Conservation (phyloP, 2,329 filamentous ascomycete species). For the Xylariaceae sp. region DNA sequence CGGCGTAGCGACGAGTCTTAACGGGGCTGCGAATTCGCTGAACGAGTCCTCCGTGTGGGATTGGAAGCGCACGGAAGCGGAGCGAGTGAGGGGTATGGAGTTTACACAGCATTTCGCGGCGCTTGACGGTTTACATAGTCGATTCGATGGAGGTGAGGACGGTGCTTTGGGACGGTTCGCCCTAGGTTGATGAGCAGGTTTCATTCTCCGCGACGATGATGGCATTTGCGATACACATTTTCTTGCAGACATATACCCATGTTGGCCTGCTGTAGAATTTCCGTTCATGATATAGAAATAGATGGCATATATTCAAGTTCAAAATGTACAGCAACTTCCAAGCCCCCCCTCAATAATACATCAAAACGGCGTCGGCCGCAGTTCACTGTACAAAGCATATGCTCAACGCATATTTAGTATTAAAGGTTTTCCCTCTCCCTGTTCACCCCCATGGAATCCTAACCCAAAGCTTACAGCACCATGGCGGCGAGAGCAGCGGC, state of each 20-base stretch:
- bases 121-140: slow-evolving; percentile 48
- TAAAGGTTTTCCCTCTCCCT: too few relatives aligned
- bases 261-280: background rate
- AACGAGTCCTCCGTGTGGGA: slow-evolving; percentile 44
- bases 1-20: slow-evolving; percentile 10
- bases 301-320: background rate
- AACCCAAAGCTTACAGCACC: slow-evolving; percentile 24
- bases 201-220: too few relatives aligned
- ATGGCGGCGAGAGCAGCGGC: slow-evolving; percentile 26
- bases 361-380: too few relatives aligned
- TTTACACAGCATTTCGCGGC: slow-evolving; percentile 52
- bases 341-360: too few relatives aligned
- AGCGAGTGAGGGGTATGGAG: slow-evolving; percentile 51
- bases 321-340: too few relatives aligned
- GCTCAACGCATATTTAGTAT: too few relatives aligned
- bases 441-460: too few relatives aligned
- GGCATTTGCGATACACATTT: too few relatives aligned
- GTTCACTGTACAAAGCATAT: too few relatives aligned
- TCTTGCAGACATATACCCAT: background rate
- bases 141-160: slow-evolving; percentile 50
- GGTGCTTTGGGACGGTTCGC: slow-evolving; percentile 49
- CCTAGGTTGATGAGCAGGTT: slow-evolving; percentile 27
- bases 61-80: slow-evolving; percentile 53
- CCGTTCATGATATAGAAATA: background rate
- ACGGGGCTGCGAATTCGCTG: slow-evolving; percentile 22